Evolutionary conservation across 177 flowering plant species (phyloP).

Genomic region (Tripterygium wilfordii): DNA sequence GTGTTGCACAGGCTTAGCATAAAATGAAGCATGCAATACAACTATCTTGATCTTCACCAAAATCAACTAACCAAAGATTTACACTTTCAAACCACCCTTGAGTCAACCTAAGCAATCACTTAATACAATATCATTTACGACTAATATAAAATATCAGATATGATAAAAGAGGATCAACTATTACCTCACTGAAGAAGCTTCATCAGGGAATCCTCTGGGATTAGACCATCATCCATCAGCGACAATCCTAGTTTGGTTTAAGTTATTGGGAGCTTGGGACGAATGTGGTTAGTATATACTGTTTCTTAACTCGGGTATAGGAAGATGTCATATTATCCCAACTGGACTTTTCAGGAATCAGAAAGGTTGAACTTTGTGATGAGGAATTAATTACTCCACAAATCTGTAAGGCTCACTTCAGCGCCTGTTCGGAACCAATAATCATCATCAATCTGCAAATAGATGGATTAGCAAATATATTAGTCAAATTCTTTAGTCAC

Average conservation of each 20-base stretch:
- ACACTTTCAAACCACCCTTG: not conserved
- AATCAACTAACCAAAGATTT: not conserved
- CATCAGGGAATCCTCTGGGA: not conserved
- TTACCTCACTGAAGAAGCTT: not conserved
- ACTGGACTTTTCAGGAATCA: no score
- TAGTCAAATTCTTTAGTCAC: not conserved
- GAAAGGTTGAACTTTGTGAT: no score
- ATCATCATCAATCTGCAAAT: conserved; percentile 59
- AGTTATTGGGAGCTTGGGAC: not conserved
- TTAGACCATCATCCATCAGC: not conserved
- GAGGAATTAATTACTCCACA: conserved; percentile 54
- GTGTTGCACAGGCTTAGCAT: no score
- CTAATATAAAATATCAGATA: no score
- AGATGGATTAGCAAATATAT: not conserved
- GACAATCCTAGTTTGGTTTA: not conserved
- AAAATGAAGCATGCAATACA: no score
- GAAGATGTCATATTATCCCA: no score
- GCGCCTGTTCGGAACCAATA: conserved; percentile 65
- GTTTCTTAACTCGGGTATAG: no score
- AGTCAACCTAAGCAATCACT: not conserved
- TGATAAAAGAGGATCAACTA: not conserved
- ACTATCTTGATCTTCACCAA: no score
- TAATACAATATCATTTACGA: not conserved
- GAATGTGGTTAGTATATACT: no score
- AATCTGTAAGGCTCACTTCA: conserved; percentile 45